phyloP scores from a whole-genome alignment of 2,329 filamentous ascomycete genomes.

The Fusarium clavum region DNA sequence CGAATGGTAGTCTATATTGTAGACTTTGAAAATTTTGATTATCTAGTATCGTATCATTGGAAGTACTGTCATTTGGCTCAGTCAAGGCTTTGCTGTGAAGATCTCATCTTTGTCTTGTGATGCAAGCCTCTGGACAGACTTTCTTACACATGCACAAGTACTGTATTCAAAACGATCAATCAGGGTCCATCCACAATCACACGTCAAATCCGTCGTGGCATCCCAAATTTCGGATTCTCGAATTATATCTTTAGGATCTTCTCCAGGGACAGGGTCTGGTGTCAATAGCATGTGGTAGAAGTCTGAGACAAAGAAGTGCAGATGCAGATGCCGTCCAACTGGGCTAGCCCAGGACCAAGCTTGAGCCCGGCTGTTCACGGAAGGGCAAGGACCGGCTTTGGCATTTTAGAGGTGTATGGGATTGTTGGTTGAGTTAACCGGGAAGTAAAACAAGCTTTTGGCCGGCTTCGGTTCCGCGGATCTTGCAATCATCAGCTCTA shows the following conservation, averaged over 20 bases:
- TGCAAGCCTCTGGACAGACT: not conserved
- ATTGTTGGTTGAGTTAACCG: constrained; percentile 7
- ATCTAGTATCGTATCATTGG: not conserved
- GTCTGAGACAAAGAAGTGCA: constrained; percentile 34
- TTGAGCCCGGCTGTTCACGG: constrained; percentile 22
- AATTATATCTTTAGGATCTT: constrained; percentile 4
- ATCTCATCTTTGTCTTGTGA: constrained; percentile 2
- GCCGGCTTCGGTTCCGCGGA: constrained; percentile 15
- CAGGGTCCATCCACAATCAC: constrained; percentile 40
- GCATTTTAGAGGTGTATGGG: constrained; percentile 3
- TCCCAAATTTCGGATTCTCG: not conserved
- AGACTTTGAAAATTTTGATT: not conserved
- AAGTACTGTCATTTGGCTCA: not conserved
- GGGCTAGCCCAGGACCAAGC: constrained; percentile 7
- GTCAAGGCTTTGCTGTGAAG: not conserved
- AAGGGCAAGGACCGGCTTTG: constrained; percentile 13
- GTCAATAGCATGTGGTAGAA: constrained; percentile 35
- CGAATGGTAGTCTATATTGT: not conserved
- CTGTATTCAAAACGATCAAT: not conserved
- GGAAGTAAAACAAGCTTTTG: constrained; percentile 29
- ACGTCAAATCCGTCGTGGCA: constrained; percentile 11
- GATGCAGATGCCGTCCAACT: not conserved
- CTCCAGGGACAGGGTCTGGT: constrained; percentile 36
- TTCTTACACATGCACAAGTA: not conserved
- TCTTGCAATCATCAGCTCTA: constrained; percentile 1